Evolutionary conservation across 495 filamentous ascomycete genomes (phyloP).

Genomic region (Lepraria neglecta): DNA sequence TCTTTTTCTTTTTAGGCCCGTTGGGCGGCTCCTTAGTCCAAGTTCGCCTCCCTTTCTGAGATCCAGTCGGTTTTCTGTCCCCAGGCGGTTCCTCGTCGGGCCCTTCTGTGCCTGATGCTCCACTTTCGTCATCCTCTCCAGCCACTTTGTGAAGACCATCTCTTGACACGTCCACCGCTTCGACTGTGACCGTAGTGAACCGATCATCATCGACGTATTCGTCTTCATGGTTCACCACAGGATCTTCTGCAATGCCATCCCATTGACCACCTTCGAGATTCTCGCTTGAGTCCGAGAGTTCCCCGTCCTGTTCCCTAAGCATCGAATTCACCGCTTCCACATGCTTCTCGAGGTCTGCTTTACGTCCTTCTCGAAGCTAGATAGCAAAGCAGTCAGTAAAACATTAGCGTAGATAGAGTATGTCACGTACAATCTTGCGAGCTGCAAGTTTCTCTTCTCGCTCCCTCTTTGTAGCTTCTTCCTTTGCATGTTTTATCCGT

Average conservation of each 20-base stretch:
- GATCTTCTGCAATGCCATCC: constrained; percentile 55
- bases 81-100: not conserved
- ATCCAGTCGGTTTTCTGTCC: constrained; percentile 25
- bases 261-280: constrained; percentile 46
- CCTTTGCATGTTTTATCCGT: constrained; percentile 75
- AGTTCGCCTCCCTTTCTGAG: constrained; percentile 32
- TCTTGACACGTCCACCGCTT: constrained; percentile 75
- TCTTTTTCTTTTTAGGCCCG: constrained; percentile 66
- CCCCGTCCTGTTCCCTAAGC: constrained; percentile 39
- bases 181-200: constrained; percentile 88
- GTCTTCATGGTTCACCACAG: constrained; percentile 69
- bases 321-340: constrained; percentile 64
- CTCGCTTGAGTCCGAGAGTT: constrained; percentile 29
- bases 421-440: constrained; percentile 59
- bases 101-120: constrained; percentile 32
- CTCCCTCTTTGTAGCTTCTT: constrained; percentile 63
- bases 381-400: not conserved
- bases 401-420: not conserved
- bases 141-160: constrained; percentile 56
- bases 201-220: constrained; percentile 96
- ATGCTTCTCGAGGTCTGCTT: constrained; percentile 70
- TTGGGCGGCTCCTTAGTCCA: constrained; percentile 49
- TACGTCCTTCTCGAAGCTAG: constrained; percentile 74
- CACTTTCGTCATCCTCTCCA: constrained; percentile 43
- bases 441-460: constrained; percentile 64